Evolutionary conservation across 768 basidiomycete species (phyloP), one percentile per base, ranked within the genome.

Genomic region (Tricholoma sp.): DNA sequence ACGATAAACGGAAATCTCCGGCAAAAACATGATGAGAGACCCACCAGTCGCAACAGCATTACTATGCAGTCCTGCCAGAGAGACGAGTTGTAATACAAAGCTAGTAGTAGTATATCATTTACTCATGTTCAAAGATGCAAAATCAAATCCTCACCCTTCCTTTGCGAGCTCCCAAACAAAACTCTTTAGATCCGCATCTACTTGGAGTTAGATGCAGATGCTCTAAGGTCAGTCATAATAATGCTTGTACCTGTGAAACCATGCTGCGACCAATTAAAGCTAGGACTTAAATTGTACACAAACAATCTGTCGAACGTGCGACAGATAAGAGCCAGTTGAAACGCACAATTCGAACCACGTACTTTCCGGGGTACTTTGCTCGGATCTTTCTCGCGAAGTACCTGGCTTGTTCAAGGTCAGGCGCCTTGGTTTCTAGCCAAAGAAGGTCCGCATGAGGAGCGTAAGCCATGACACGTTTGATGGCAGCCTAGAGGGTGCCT

Each of bases 391-490:
- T 74, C 2, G 94, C 86, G 69, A 95, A 93, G 32, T 77, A 80
- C 33, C 83, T 78, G 2, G 94, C 94, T 66, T 93, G 83, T 56
- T 84, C 78, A 20, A 96, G 76, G 66, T 93, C 81, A 8, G 94
- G 94, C n/a, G 80, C 78, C 64, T 91, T 94, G 2, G 94, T 97
- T 75, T 96, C 94, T 44, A 95, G 79, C 94, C 94, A 97, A 45
- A 95, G 75, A 62, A 95, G 79, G 69, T 97, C 94, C 12, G 92
- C 86, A 62, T 92, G 89, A 17, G 91, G 90, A 0, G 92, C 89
- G 65, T 86, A 97, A 18, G 83, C 81, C 57, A 87, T 76, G 3
- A 85, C 83, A 34, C 94, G 88, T 63, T 88, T 86, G 66, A 94
- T 82, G 10, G 93, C 94, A 6, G 89, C 80, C 82, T 85, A 55